Percentiles rank a stretch among this genome's conserved stretches.
phyloP scores from a whole-genome alignment of 192 early-diverging fungal genomes.

The Coemansia sp. region DNA sequence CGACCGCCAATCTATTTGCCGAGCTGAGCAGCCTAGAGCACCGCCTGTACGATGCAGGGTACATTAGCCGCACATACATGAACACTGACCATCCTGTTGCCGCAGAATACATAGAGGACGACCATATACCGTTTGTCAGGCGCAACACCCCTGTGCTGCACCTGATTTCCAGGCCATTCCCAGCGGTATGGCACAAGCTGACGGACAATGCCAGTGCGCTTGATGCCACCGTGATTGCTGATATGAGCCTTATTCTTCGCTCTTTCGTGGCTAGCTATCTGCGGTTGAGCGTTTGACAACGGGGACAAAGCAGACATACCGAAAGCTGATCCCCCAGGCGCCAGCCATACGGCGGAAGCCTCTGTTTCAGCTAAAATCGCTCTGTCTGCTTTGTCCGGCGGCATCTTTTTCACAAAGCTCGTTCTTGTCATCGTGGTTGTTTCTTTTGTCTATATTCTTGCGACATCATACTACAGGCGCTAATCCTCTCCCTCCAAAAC shows the following conservation, averaged over 20 bases:
- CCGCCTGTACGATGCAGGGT: slow-evolving; percentile 55
- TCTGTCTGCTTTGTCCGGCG: slow-evolving; percentile 36
- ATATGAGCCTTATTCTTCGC: slow-evolving; percentile 77
- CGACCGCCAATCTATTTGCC: slow-evolving; percentile 71
- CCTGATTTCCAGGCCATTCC: slow-evolving; percentile 85
- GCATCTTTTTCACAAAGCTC: slow-evolving; percentile 16
- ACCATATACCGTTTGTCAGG: slow-evolving; percentile 85
- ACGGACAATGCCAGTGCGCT: slow-evolving; percentile 76
- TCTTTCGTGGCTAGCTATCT: slow-evolving; percentile 78
- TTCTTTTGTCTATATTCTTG: background rate
- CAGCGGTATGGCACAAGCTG: slow-evolving; percentile 82
- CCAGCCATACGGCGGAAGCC: slow-evolving; percentile 6
- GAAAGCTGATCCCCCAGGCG: background rate
- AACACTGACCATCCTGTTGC: slow-evolving; percentile 24
- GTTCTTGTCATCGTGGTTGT: slow-evolving; percentile 8
- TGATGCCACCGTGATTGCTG: slow-evolving; percentile 63
- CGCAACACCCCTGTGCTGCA: slow-evolving; percentile 85
- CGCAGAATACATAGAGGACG: slow-evolving; percentile 69
- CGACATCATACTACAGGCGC: background rate
- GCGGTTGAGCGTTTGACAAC: slow-evolving; percentile 55
- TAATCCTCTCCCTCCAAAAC: background rate
- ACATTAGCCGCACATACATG: slow-evolving; percentile 46
- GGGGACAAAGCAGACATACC: slow-evolving; percentile 40
- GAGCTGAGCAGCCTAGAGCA: slow-evolving; percentile 70
- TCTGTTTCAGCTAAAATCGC: background rate